These are phyloP conservation scores for Eutrema yunnanense DNA, from an alignment of 345 rosid species.

Conservation along the genomic window DNA sequence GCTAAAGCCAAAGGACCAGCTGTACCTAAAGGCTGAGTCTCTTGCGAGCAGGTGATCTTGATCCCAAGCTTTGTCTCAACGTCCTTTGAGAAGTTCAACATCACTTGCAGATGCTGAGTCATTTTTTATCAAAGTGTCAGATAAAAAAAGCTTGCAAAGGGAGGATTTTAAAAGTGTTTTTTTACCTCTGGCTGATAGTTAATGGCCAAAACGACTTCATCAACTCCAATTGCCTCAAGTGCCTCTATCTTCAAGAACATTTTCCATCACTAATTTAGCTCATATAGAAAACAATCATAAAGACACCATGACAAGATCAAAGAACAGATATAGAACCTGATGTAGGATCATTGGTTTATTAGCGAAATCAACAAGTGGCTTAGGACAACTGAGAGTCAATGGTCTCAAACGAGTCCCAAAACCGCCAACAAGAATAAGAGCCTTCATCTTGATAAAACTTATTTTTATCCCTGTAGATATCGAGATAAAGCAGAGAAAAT, in stretches of 20 bases:
- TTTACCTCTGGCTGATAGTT: slow-evolving; percentile 86
- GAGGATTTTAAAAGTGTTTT: background rate
- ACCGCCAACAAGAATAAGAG: slow-evolving; percentile 95
- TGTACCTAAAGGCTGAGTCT: slow-evolving; percentile 91
- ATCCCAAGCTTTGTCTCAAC: slow-evolving; percentile 71
- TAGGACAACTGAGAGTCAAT: slow-evolving; percentile 78
- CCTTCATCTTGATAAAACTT: slow-evolving; percentile 49
- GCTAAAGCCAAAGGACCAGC: slow-evolving; percentile 95
- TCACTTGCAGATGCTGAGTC: slow-evolving; percentile 30
- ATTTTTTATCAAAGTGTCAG: background rate
- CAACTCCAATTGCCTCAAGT: slow-evolving; percentile 73
- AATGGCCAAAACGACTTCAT: slow-evolving; percentile 85
- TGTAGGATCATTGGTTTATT: slow-evolving; percentile 94
- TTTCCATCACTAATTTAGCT: too few relatives aligned
- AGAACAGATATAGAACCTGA: slow-evolving; percentile 45
- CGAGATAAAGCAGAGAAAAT: too few relatives aligned
- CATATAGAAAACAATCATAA: background rate
- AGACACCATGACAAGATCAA: background rate
- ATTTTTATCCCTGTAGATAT: slow-evolving; percentile 8
- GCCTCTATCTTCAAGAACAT: slow-evolving; percentile 63
- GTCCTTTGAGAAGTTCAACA: slow-evolving; percentile 77
- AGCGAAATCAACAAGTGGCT: slow-evolving; percentile 94
- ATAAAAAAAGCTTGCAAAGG: background rate
- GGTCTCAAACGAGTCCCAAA: slow-evolving; percentile 92
- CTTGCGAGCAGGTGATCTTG: slow-evolving; percentile 85